Evolutionary conservation across 352 stramenopile genomes (phyloP).

Genomic region (Thalassiosira livingstoniorum): DNA sequence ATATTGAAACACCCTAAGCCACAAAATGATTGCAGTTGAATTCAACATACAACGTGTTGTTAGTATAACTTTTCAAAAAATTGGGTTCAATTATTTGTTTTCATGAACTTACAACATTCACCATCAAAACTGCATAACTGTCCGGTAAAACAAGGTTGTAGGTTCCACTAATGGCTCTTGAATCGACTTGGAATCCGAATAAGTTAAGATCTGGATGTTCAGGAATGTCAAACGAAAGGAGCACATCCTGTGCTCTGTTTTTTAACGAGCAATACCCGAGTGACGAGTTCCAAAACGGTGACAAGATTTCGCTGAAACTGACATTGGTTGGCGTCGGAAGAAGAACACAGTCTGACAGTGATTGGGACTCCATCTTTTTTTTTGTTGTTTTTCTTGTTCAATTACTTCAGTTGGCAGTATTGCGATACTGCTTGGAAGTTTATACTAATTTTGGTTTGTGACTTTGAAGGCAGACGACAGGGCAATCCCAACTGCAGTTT

Average conservation of each 20-base stretch:
- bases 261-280: not conserved
- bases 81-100: not conserved
- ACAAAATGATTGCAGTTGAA: not conserved
- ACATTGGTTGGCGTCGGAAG: no score
- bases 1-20: slow-evolving; percentile 10
- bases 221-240: slow-evolving; percentile 2
- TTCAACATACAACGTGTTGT: not conserved
- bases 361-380: no score
- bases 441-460: no score
- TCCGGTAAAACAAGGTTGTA: slow-evolving; percentile 10
- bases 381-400: no score
- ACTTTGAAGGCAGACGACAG: no score
- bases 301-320: not conserved
- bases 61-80: not conserved
- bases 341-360: no score
- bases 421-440: no score
- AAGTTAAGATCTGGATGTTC: slow-evolving; percentile 1
- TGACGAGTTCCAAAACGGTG: not conserved
- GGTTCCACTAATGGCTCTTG: slow-evolving; percentile 1
- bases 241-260: not conserved
- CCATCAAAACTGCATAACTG: not conserved
- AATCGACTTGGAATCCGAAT: not conserved
- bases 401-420: no score
- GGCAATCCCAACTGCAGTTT: no score
- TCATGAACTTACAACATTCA: slow-evolving; percentile 1